Evolutionary conservation across 1,284 basidiomycete species (phyloP), one percentile per base, ranked within the genome.

Genomic region (Malassezia vespertilionis): DNA sequence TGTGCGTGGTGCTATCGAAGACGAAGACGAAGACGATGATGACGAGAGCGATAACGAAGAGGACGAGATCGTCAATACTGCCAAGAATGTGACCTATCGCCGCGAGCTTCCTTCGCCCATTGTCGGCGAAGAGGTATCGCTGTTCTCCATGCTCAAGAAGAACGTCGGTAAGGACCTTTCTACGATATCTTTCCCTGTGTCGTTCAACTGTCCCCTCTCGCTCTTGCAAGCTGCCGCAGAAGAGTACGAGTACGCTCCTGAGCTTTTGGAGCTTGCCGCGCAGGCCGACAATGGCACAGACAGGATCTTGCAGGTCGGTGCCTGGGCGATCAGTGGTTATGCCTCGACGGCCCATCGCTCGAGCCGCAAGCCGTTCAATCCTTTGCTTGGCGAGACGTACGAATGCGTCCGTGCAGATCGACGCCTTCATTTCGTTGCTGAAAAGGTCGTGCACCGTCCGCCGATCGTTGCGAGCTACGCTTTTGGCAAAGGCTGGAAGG

Each of bases 141-240:
- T 93, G 33, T 86, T 91, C 61, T 74, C 81, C 1, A 80, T 91
- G 48, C 72, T 93, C 42, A 87, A 87, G 74, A 91, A 89, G 74
- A 91, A 88, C 63, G 83, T 93, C 38, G 67, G 67, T 26, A 69
- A 71, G 42, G 69, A 71, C 41, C 55, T 71, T 2, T 63, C 67
- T n/a, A 65, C 67, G 22, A 63, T 71, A 35, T 65, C 61, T 9
- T 71, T 71, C 53, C 69, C 69, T 30, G 69, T 71, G n/a, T 60
- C 65, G 3, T 71, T 71, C 62, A 71, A 71, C 52, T 68, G 61
- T 26, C 69, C 69, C 8, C 56, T 71, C 10, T 66, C 63, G 4
- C 48, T 71, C 15, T 51, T 71, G 8, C 69, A 71, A 37, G 65
- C 65, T 0, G 57, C 61, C 0, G 63, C 63, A 1, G 69, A 71